Base-by-base conservation (phyloP, 495 filamentous ascomycete genomes). In the Apiosordaria backusii region DNA sequence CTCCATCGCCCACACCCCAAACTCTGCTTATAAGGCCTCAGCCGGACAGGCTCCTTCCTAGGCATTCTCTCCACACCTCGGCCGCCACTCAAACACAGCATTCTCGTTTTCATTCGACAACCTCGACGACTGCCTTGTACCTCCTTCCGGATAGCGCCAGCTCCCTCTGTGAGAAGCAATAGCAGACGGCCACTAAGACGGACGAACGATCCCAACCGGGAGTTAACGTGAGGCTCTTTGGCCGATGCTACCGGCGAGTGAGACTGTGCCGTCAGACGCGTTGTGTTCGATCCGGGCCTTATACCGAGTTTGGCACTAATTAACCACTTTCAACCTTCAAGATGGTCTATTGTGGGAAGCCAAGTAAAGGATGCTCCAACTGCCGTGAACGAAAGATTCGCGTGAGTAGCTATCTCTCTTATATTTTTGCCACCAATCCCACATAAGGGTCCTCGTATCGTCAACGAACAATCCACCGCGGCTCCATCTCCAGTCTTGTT, bases 321-420 rank as follows among this genome's bases (percentile, higher is more conserved):
- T 29, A 40, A 50, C 52, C 52, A 45, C 15, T 57, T 55, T 18
- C n/a, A 26, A 26, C 40, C 60, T 24, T 27, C 61, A 79, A 70
- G 60, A 91, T 90, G 88, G 88, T 90, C n/a, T 89, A 90, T 74
- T 84, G 84, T 71, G 88, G 89, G 29, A 90, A 89, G 69, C 88
- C 87, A 68, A 89, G 87, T 67, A 87, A 86, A 69, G 87, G 87
- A 53, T 90, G 89, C 73, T 84, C 84, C 62, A 87, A 82, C 65
- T 91, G 89, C 74, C 83, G 88, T 65, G 73, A 80, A 66, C 74
- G 76, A 65, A 83, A 83, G 69, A 80, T 80, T 67, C 72, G 80
- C 64, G 80, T 80, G 67, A 68, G 73, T 74, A 45, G 7, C 13
- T 29, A 54, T 59, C 52, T 53, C 18, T 53, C 21, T 62, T 18